Percentiles rank a stretch among this genome's conserved stretches.
Conservation (phyloP, 352 stramenopile genomes). For the Sclerospora graminicola region DNA sequence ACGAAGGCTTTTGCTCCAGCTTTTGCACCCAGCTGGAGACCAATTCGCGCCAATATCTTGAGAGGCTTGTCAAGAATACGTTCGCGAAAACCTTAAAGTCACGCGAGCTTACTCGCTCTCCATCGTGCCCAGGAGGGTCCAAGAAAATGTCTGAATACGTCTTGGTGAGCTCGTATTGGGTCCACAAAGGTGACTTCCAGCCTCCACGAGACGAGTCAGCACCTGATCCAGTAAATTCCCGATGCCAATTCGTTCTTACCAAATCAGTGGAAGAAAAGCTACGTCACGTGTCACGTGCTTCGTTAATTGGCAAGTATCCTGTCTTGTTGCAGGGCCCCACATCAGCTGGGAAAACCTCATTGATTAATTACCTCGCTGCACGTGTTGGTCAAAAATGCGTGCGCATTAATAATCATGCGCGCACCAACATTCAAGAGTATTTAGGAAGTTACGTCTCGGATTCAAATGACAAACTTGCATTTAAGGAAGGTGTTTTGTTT, state of each 20-base stretch:
- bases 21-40: slow-evolving; percentile 97
- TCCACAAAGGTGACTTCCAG: slow-evolving; percentile 86
- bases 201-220: slow-evolving; percentile 83
- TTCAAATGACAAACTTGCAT: slow-evolving; percentile 92
- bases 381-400: slow-evolving; percentile 95
- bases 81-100: slow-evolving; percentile 86
- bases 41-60: slow-evolving; percentile 68
- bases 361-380: slow-evolving; percentile 98
- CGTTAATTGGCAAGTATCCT: no score
- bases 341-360: slow-evolving; percentile 97
- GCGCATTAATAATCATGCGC: slow-evolving; percentile 99
- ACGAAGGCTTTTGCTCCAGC: slow-evolving; percentile 98
- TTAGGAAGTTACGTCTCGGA: slow-evolving; percentile 94
- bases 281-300: slow-evolving; percentile 89
- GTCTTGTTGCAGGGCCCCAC: slow-evolving; percentile 98
- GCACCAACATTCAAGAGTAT: slow-evolving; percentile 99
- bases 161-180: slow-evolving; percentile 97
- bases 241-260: slow-evolving; percentile 95
- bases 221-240: slow-evolving; percentile 48
- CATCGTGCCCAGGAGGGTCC: slow-evolving; percentile 82
- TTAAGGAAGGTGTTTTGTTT: slow-evolving; percentile 98
- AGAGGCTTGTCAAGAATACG: slow-evolving; percentile 78
- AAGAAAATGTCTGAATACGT: slow-evolving; percentile 76
- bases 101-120: slow-evolving; percentile 89
- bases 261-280: slow-evolving; percentile 92